Base-by-base conservation (phyloP, 2,329 filamentous ascomycete species). In the Karstenula rhodostoma region DNA sequence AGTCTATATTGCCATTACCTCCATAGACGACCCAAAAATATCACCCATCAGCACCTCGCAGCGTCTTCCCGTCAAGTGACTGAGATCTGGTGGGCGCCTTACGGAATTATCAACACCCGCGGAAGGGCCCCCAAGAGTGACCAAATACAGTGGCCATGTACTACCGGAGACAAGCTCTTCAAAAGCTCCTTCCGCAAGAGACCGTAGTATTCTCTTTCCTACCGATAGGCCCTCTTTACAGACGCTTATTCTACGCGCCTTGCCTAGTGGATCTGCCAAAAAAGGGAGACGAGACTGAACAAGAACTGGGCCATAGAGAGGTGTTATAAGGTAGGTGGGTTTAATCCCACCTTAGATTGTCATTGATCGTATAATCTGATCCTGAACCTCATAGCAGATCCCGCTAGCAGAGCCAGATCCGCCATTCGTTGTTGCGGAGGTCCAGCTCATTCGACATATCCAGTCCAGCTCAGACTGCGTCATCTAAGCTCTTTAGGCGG, bases 131-230 rank as follows among this genome's bases (percentile, higher is more conserved):
- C 4, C 8, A 10, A 32, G 29, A 32, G 29, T 32, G 29, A 32
- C 29, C 8, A 32, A 32, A 32, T 32, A 32, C 29, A 10, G 12
- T 32, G 29, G 29, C 12, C 29, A 32, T 32, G 8, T 32, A 32
- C 29, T 32, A 32, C 29, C 29, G 89, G 60, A 87, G 89, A 12
- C 80, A 92, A 10, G 87, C 86, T 4, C 74, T 91, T 2, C 85
- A 91, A 75, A 87, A 87, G 42, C 81, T 91, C 15, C 89, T 89
- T 0, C 85, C 88, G 1, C 82, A 85, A 51, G 89, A 90, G 69
- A 85, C 88, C 57, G 88, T 91, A 46, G 88, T 91, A 10, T 89
- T 86, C 2, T 85, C 87, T 7, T 90, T 91, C 65, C 77, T 92
- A 0, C 89, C 89, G 0, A 80, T 91, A 0, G 88, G 89, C 0